phyloP scores from a whole-genome alignment of 2,329 filamentous ascomycete genomes.

The Phoma herbarum region DNA sequence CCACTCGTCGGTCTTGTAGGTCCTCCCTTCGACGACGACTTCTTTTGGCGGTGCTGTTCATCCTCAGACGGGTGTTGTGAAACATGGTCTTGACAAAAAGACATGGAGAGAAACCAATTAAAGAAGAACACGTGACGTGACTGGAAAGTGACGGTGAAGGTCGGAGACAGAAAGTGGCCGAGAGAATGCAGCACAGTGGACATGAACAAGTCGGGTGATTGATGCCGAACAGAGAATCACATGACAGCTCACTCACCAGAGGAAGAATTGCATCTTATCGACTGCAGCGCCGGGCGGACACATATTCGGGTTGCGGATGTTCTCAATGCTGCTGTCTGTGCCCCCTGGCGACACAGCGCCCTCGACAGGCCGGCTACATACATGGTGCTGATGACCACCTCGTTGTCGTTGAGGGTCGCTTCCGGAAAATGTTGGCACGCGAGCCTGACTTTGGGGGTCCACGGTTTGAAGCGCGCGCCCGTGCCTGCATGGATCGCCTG shows the following conservation, averaged over 20 bases:
- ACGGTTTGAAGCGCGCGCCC: too few relatives aligned
- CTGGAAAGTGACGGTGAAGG: neutral
- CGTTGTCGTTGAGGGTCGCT: slow-evolving; percentile 24
- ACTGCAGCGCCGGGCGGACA: slow-evolving; percentile 26
- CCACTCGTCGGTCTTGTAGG: slow-evolving; percentile 78
- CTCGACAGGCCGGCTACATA: slow-evolving; percentile 33
- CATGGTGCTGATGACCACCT: slow-evolving; percentile 30
- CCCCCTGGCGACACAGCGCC: slow-evolving; percentile 36
- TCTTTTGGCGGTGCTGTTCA: slow-evolving; percentile 30
- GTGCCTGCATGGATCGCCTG: slow-evolving; percentile 20
- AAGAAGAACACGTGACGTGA: neutral
- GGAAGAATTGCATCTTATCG: slow-evolving; percentile 43
- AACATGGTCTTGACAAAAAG: neutral
- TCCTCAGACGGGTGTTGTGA: slow-evolving; percentile 9
- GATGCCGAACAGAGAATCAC: slow-evolving; percentile 32
- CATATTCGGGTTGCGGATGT: slow-evolving; percentile 19
- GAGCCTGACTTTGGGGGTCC: slow-evolving; percentile 35
- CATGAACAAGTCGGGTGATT: neutral
- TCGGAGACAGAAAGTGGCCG: slow-evolving; percentile 19
- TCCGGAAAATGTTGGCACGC: slow-evolving; percentile 25
- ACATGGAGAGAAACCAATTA: neutral
- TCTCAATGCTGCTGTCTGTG: slow-evolving; percentile 13
- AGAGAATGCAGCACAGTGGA: slow-evolving; percentile 6
- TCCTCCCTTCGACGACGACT: slow-evolving; percentile 68
- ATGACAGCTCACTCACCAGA: slow-evolving; percentile 46